Conservation (phyloP, 163 green algal species). For the Chlamydomonas reinhardtii region DNA sequence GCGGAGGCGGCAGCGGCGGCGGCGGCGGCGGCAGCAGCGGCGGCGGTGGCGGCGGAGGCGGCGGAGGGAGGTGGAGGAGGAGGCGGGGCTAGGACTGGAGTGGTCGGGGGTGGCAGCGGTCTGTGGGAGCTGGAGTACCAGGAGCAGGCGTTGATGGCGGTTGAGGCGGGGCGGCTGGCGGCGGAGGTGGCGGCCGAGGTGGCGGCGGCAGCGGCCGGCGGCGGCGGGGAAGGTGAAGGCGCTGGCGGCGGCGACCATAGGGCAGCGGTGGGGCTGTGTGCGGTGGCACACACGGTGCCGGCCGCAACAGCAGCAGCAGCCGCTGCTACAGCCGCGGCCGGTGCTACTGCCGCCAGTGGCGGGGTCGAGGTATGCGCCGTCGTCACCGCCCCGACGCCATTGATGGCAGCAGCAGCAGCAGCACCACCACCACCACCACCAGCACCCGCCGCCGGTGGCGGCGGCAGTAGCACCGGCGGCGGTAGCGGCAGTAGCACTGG, state of each 20-base stretch:
- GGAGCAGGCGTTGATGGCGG: conserved; percentile 33
- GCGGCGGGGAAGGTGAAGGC: background rate
- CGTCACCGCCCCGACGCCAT: no score
- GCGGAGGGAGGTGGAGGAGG: background rate
- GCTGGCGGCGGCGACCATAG: background rate
- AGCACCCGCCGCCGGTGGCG: no score
- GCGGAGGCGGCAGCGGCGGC: background rate
- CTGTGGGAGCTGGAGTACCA: conserved; percentile 37
- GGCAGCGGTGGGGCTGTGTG: no score
- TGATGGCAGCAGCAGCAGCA: background rate
- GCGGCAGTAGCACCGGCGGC: background rate
- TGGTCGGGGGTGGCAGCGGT: background rate
- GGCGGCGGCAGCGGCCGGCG: background rate
- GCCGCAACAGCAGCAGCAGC: background rate
- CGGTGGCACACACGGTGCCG: no score
- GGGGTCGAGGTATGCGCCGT: no score
- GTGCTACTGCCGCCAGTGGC: background rate
- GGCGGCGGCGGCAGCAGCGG: no score
- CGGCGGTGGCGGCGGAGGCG: no score
- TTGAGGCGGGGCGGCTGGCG: conserved; percentile 5
- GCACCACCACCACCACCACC: background rate
- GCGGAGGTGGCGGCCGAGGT: background rate
- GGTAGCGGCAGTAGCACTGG: background rate
- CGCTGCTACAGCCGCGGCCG: background rate
- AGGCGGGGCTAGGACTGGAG: no score